Conservation (phyloP, 2,329 filamentous ascomycete species). For the Cladobotryum protrusum region DNA sequence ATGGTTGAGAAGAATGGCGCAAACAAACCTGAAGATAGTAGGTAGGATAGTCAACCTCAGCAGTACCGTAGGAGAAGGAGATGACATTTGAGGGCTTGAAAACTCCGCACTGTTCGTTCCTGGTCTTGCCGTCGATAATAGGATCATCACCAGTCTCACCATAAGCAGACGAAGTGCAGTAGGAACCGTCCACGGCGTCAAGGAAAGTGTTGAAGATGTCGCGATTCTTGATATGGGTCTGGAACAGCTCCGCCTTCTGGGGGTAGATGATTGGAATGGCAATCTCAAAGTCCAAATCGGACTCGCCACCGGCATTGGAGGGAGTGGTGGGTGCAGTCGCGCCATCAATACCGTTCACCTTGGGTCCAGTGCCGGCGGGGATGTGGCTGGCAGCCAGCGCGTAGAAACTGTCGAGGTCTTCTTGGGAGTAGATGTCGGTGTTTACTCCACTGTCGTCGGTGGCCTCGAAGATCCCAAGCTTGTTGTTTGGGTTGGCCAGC, state of each 20-base stretch:
- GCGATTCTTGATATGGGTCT: slow-evolving; percentile 29
- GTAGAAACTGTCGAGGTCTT: slow-evolving; percentile 44
- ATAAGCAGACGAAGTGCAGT: slow-evolving; percentile 25
- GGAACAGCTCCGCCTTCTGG: slow-evolving; percentile 44
- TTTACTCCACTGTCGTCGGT: slow-evolving; percentile 34
- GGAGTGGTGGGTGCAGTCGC: slow-evolving; percentile 35
- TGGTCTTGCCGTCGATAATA: slow-evolving; percentile 33
- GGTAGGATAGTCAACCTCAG: slow-evolving; percentile 43
- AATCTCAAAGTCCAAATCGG: slow-evolving; percentile 49
- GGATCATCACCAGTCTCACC: slow-evolving; percentile 35
- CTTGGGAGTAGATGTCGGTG: slow-evolving; percentile 43
- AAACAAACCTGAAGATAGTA: slow-evolving; percentile 34
- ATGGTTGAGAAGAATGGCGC: neutral
- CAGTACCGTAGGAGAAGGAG: slow-evolving; percentile 47
- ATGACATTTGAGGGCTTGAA: slow-evolving; percentile 45
- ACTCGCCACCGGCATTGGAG: slow-evolving; percentile 35
- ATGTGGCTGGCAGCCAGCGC: slow-evolving; percentile 35
- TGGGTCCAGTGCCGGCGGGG: slow-evolving; percentile 37
- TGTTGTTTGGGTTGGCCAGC: slow-evolving; percentile 34
- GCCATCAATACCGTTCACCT: slow-evolving; percentile 40
- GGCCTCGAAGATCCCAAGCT: slow-evolving; percentile 47
- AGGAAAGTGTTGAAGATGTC: slow-evolving; percentile 38
- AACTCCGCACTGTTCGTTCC: slow-evolving; percentile 38
- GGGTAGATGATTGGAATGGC: slow-evolving; percentile 47
- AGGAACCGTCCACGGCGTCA: slow-evolving; percentile 40